Evolutionary conservation across 305 asterid genomes (phyloP).

Genomic region (Fraxinus sp.): DNA sequence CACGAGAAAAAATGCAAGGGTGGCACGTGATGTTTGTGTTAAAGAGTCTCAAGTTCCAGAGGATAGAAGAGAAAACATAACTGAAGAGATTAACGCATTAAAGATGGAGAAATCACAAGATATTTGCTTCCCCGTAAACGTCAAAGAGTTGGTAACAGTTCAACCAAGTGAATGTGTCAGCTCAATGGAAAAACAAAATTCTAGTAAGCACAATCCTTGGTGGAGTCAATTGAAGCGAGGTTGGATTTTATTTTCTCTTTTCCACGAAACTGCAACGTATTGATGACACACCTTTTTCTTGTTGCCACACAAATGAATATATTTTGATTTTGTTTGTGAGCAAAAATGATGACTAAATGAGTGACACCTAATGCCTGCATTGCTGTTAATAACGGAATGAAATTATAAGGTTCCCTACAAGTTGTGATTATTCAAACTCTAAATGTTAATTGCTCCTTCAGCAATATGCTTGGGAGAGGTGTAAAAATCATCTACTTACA

Average conservation of each 20-base stretch:
- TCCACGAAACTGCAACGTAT: constrained; percentile 1
- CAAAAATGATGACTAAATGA: not conserved
- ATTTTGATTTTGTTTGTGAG: not conserved
- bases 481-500: not conserved
- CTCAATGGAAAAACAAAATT: constrained; percentile 20
- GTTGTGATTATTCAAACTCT: not conserved
- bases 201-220: constrained; percentile 28
- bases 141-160: constrained; percentile 11
- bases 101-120: constrained; percentile 41
- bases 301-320: not conserved
- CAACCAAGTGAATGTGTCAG: constrained; percentile 33
- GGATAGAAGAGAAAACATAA: constrained; percentile 30
- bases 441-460: not conserved
- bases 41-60: constrained; percentile 33
- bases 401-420: not conserved
- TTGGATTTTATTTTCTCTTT: constrained; percentile 30
- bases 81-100: constrained; percentile 31
- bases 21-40: constrained; percentile 37
- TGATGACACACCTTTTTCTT: not conserved
- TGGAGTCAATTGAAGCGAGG: constrained; percentile 42
- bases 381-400: not conserved
- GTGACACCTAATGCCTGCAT: not conserved
- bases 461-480: not conserved
- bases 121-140: constrained; percentile 23
- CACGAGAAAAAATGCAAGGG: constrained; percentile 46